Conservation (phyloP, 257 asterid species). For the Ehretia macrophylla region DNA sequence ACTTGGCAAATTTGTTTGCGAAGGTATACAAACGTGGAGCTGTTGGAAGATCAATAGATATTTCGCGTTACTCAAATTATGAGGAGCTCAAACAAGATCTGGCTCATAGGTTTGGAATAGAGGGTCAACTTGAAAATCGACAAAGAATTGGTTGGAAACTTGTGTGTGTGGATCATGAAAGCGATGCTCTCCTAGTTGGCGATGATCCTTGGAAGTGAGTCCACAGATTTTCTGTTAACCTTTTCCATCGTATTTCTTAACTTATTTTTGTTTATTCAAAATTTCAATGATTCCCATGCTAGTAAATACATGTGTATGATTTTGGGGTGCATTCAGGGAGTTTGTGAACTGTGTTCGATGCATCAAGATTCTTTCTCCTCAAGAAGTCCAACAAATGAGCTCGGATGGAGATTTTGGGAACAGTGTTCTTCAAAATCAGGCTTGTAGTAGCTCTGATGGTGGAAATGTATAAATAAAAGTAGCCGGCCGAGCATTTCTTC, state of each 20-base stretch:
- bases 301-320: too few relatives aligned
- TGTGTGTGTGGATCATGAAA: constrained; percentile 81
- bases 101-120: constrained; percentile 91
- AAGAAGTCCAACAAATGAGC: constrained; percentile 92
- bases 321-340: constrained; percentile 49
- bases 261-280: too few relatives aligned
- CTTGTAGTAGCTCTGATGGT: constrained; percentile 90
- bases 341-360: constrained; percentile 86
- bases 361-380: constrained; percentile 91
- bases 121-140: constrained; percentile 83
- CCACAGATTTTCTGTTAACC: too few relatives aligned
- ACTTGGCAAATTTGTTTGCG: constrained; percentile 23
- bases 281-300: too few relatives aligned
- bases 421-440: constrained; percentile 59
- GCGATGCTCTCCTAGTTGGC: constrained; percentile 75
- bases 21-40: constrained; percentile 99
- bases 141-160: constrained; percentile 92
- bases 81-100: constrained; percentile 93
- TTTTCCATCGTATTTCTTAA: too few relatives aligned
- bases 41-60: constrained; percentile 92
- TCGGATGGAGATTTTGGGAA: constrained; percentile 85
- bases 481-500: constrained; percentile 12
- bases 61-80: constrained; percentile 71
- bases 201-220: constrained; percentile 81
- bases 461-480: constrained; percentile 43